Percentiles rank a stretch among this genome's conserved stretches.
Evolutionary conservation across 164 flowering plant genomes (phyloP).

Genomic region (Chimonanthus salicifolius): DNA sequence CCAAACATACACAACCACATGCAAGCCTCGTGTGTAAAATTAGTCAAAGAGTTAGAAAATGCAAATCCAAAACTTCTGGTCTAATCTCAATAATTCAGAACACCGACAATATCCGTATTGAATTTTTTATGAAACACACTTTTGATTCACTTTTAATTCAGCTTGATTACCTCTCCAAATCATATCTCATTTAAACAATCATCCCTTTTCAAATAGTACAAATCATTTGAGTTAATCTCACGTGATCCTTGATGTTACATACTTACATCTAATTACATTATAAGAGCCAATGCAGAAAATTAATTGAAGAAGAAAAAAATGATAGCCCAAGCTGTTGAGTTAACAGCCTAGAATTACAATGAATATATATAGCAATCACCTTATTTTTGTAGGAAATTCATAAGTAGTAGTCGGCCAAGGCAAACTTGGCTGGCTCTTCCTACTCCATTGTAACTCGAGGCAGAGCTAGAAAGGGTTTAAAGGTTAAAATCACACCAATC

Average conservation of each 20-base stretch:
- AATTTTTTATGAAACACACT: neutral
- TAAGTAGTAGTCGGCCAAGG: neutral
- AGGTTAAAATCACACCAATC: constrained; percentile 9
- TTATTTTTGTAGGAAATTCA: too few species aligned
- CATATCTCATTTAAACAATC: neutral
- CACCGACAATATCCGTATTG: neutral
- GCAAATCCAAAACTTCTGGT: too few species aligned
- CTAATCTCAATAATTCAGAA: too few species aligned
- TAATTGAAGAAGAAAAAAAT: neutral
- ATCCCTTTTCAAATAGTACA: neutral
- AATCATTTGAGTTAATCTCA: neutral
- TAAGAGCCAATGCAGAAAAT: neutral
- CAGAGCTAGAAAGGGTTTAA: constrained; percentile 12
- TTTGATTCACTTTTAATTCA: neutral
- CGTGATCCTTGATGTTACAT: too few species aligned
- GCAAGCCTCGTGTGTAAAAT: too few species aligned
- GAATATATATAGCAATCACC: neutral
- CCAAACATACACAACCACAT: too few species aligned
- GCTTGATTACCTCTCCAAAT: neutral
- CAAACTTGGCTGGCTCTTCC: neutral
- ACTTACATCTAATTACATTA: too few species aligned
- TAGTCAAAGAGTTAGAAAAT: too few species aligned
- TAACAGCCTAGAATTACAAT: neutral
- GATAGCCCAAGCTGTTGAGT: neutral
- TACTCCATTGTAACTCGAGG: neutral